Base-by-base conservation (phyloP, 257 asterid species). In the Fraxinus excelsior region DNA sequence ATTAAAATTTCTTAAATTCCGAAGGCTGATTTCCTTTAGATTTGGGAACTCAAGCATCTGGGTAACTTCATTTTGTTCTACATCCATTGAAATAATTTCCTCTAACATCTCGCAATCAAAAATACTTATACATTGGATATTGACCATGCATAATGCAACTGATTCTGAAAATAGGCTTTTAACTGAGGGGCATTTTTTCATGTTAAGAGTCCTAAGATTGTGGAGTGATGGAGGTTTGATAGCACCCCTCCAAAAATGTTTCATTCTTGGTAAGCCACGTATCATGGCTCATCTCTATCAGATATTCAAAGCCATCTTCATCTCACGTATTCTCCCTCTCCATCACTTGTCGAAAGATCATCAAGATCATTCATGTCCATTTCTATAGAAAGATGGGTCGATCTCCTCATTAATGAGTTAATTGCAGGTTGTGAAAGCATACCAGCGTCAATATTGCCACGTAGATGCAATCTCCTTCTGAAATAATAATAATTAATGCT, bases 401-500 rank as follows among this genome's bases (percentile, higher is more conserved):
- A 23, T n/a, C 64, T 42, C 29, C 32, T 18, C 62, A 44, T 9
- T 12, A 71, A 42, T 0, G 64, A 40, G 29, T 44, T 44, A 4
- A 71, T 7, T 11, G 18, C 25, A 21, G 75, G 75, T 34, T 71
- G 62, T 42, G 35, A 71, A 71, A 71, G 75, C 64, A 42, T 29
- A 23, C 49, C 7, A n/a, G 8, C 74, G 21, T 70, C 40, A 37
- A 4, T 51, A 42, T 13, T 42, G 21, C 37, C 34, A 70, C 26
- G 31, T 29, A 40, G 28, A 70, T 40, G 74, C 74, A 70, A 40
- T 28, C 74, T 70, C 62, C 74, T 70, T 23, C 74, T 70, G 60
- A 70, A 70, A 37, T 70, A 32, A 23, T 70, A 70, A 25, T 70
- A 13, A 19, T 5, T 37, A 51, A 70, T 34, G 60, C 6, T 4